Evolutionary conservation across 768 basidiomycete species (phyloP).

Genomic region (Naganishia friedmannii): DNA sequence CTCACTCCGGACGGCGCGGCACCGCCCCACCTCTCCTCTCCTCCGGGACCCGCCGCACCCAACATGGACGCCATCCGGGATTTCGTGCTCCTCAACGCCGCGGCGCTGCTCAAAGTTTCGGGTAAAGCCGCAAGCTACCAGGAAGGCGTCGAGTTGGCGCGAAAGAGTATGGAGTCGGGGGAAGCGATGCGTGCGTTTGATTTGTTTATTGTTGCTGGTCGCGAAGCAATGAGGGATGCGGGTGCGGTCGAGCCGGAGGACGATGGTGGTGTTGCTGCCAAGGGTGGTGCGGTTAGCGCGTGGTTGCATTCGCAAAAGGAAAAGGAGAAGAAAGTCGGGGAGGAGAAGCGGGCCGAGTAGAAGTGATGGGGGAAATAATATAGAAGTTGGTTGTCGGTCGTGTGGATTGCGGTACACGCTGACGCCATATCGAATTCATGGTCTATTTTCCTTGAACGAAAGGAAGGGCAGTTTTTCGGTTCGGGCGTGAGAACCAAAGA

Average conservation of each 20-base stretch:
- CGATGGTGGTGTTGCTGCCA: constrained; percentile 52
- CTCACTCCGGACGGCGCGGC: constrained; percentile 58
- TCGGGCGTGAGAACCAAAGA: too few species aligned
- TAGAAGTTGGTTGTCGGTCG: background rate
- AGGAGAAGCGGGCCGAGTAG: background rate
- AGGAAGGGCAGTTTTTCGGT: too few species aligned
- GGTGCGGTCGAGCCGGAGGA: constrained; percentile 41
- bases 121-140: constrained; percentile 68
- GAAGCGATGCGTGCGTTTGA: constrained; percentile 54
- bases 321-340: background rate
- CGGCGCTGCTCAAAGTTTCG: constrained; percentile 80
- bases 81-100: constrained; percentile 86
- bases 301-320: constrained; percentile 37
- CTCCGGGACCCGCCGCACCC: constrained; percentile 42
- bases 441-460: too few species aligned
- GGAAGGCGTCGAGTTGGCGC: constrained; percentile 69
- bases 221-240: constrained; percentile 43
- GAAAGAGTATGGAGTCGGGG: constrained; percentile 54
- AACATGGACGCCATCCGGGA: constrained; percentile 66
- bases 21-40: constrained; percentile 42
- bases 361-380: background rate
- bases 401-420: too few species aligned
- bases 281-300: constrained; percentile 48
- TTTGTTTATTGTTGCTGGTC: constrained; percentile 51
- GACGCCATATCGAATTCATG: too few species aligned